Evolutionary conservation across 2,329 filamentous ascomycete species (phyloP).

Genomic region (Acrocalymma vagum): DNA sequence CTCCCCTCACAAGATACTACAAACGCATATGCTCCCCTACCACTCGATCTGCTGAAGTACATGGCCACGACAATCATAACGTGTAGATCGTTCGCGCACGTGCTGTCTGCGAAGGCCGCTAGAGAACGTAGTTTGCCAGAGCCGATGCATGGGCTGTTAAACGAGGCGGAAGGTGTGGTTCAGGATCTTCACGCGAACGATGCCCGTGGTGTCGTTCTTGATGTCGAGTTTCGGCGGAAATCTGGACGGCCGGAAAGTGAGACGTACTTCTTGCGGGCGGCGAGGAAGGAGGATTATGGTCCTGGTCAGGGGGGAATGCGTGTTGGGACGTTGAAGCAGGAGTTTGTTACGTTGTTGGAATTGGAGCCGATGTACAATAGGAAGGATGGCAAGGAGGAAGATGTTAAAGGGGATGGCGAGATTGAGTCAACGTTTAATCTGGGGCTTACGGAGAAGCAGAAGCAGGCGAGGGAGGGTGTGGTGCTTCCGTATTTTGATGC

Average conservation of each 20-base stretch:
- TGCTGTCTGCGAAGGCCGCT: slow-evolving; percentile 77
- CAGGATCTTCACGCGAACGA: slow-evolving; percentile 69
- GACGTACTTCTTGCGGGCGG: slow-evolving; percentile 62
- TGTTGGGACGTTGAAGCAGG: slow-evolving; percentile 52
- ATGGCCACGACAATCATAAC: slow-evolving; percentile 88
- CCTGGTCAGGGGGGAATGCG: slow-evolving; percentile 14
- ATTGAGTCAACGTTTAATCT: slow-evolving; percentile 80
- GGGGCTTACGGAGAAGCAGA: slow-evolving; percentile 89
- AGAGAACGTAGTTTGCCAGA: slow-evolving; percentile 76
- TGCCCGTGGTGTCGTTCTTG: slow-evolving; percentile 71
- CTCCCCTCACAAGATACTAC: slow-evolving; percentile 59
- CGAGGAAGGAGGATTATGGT: slow-evolving; percentile 25
- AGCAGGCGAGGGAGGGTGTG: slow-evolving; percentile 84
- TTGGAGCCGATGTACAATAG: slow-evolving; percentile 67
- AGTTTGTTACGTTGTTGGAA: slow-evolving; percentile 70
- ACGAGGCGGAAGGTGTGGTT: slow-evolving; percentile 80
- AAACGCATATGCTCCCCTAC: slow-evolving; percentile 55
- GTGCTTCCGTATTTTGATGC: slow-evolving; percentile 97
- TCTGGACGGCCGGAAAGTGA: slow-evolving; percentile 82
- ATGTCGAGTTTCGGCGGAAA: slow-evolving; percentile 86
- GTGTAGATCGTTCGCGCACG: slow-evolving; percentile 76
- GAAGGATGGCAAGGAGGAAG: slow-evolving; percentile 16
- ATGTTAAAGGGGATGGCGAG: slow-evolving; percentile 37
- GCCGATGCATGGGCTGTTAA: slow-evolving; percentile 80
- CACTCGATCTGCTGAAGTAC: slow-evolving; percentile 78